Base-by-base conservation (phyloP, 495 filamentous ascomycete genomes). In the Tetracladium setigerum region DNA sequence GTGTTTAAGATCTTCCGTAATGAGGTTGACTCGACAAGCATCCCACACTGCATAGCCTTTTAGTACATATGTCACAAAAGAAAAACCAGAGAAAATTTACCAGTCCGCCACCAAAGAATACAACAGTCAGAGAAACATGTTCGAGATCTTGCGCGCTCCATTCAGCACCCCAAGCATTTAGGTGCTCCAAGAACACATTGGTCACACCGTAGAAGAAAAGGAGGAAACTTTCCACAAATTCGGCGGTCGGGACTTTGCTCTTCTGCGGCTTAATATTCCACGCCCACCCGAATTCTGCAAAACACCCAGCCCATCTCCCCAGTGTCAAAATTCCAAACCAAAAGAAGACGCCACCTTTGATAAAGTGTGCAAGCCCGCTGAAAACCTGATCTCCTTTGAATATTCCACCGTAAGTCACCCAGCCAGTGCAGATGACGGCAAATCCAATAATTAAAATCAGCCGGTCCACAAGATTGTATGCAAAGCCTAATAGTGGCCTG, bases 271-370 rank as follows among this genome's bases (percentile, higher is more conserved):
- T 15, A 4, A 40, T 12, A 40, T 40, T 40, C 38, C 38, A 40
- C 5, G 38, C 75, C 92, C 92, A 98, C 49, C 92, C 92, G 43
- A 91, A 76, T 41, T 95, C 87, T 36, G 85, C 81, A 67, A 92
- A 98, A 67, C 84, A 83, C 14, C 92, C 92, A 54, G 89, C 78
- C 81, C 86, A 95, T 15, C 92, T 86, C 13, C 88, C 88, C 15
- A 98, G 76, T 0, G 88, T 92, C 22, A 97, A 64, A 11, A 95
- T 60, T 14, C 92, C 92, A 49, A 95, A 89, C 84, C 88, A 88
- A 65, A 96, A 87, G 68, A 98, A 98, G 47, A 97, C 86, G n/a
- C 88, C 87, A 44, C 91, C 92, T 61, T 97, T 98, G 62, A 96
- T 86, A 65, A 86, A 94, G 64, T 97, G 92, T 30, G 92, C 91